Conservation (phyloP, 2,329 filamentous ascomycete genomes). For the Biscogniauxia marginata region DNA sequence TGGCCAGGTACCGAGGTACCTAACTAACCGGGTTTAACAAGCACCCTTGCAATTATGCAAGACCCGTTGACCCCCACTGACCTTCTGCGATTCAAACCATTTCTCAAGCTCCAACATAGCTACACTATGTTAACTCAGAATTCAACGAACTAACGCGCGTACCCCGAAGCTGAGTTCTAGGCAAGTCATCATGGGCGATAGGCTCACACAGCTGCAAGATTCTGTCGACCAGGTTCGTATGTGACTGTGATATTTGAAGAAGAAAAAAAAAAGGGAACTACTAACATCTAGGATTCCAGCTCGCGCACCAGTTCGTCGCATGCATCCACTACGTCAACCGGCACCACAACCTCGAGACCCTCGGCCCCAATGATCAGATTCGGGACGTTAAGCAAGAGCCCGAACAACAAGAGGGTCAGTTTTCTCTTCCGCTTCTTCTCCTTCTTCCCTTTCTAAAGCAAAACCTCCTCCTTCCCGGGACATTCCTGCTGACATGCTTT, state of each 20-base stretch:
- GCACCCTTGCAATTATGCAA: no score
- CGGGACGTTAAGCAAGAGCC: conserved; percentile 56
- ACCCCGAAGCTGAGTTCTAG: background rate
- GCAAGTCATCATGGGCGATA: conserved; percentile 60
- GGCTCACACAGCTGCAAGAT: conserved; percentile 81
- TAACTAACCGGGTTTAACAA: background rate
- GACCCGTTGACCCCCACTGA: background rate
- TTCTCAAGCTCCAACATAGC: background rate
- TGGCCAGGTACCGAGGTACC: no score
- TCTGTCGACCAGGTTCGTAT: conserved; percentile 71
- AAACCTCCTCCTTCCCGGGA: conserved; percentile 1
- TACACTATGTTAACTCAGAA: background rate
- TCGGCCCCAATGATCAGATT: conserved; percentile 58
- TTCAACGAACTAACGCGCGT: background rate
- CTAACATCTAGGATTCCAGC: conserved; percentile 40
- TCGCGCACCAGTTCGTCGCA: conserved; percentile 67
- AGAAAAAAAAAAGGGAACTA: background rate
- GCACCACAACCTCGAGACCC: conserved; percentile 64
- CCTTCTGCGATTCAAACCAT: no score
- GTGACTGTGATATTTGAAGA: background rate
- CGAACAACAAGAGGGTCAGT: conserved; percentile 49
- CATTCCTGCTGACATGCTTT: conserved; percentile 10
- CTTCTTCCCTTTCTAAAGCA: background rate
- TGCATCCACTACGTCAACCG: conserved; percentile 64
- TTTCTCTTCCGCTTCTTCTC: background rate